These are phyloP conservation scores for Juncus effusus DNA, from an alignment of 176 grass and related monocot species.

Conservation along the genomic window DNA sequence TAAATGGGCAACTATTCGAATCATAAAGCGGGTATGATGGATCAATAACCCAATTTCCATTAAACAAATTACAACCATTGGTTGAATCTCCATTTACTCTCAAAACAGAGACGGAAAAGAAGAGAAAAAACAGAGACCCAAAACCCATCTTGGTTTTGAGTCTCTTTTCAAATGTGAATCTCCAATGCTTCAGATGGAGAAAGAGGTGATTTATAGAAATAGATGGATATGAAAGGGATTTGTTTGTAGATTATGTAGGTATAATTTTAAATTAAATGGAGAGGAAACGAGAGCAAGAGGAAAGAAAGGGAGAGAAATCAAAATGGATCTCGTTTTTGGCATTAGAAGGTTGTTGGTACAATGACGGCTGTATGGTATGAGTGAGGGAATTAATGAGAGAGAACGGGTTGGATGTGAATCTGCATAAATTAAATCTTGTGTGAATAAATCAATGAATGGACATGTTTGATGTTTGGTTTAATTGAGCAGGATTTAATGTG, in stretches of 20 bases:
- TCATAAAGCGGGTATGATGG: conserved; percentile 73
- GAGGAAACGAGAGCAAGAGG: neutral
- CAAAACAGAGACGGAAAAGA: conserved; percentile 1
- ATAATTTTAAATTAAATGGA: neutral
- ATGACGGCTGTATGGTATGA: conserved; percentile 5
- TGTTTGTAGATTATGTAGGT: neutral
- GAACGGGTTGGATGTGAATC: too few relatives aligned
- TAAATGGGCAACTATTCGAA: conserved; percentile 62
- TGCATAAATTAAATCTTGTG: too few relatives aligned
- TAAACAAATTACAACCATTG: conserved; percentile 43
- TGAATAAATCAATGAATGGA: too few relatives aligned
- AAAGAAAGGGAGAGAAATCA: neutral
- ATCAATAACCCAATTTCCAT: conserved; percentile 67
- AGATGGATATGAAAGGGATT: conserved; percentile 2
- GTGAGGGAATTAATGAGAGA: neutral
- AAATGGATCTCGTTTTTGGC: neutral
- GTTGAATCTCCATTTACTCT: neutral
- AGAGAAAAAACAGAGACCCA: conserved; percentile 27
- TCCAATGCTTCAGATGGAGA: conserved; percentile 3
- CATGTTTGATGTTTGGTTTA: neutral
- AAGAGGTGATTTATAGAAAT: neutral
- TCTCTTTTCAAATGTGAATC: neutral
- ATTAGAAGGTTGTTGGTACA: conserved; percentile 16
- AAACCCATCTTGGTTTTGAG: conserved; percentile 20
- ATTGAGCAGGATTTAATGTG: neutral